These are phyloP conservation scores for Phoma sp. DNA, from an alignment of 2,329 filamentous ascomycete species.

Conservation along the genomic window DNA sequence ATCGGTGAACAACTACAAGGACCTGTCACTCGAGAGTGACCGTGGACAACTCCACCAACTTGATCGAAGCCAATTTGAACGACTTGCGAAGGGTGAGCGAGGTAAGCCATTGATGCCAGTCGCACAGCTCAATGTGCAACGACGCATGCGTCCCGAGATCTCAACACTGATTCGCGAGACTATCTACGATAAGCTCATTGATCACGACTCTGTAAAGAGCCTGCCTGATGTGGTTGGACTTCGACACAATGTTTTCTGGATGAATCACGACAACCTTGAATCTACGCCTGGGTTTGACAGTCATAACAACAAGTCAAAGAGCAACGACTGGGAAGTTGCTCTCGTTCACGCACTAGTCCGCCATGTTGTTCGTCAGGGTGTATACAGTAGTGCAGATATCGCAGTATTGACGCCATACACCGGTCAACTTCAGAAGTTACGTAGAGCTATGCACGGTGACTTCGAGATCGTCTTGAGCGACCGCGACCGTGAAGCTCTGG, in stretches of 20 bases:
- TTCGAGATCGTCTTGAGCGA: conserved; percentile 72
- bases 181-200: conserved; percentile 64
- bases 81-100: conserved; percentile 53
- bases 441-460: conserved; percentile 52
- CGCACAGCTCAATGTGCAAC: conserved; percentile 62
- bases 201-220: conserved; percentile 51
- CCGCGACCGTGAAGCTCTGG: conserved; percentile 64
- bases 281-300: conserved; percentile 20
- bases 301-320: conserved; percentile 54
- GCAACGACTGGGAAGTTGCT: conserved; percentile 67
- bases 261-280: conserved; percentile 65
- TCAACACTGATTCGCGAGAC: conserved; percentile 64
- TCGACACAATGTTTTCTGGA: conserved; percentile 64
- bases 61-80: conserved; percentile 69
- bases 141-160: conserved; percentile 71
- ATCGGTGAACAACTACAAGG: conserved; percentile 61
- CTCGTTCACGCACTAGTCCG: conserved; percentile 69
- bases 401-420: conserved; percentile 73
- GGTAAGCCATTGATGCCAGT: conserved; percentile 35
- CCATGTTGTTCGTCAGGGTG: conserved; percentile 71
- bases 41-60: conserved; percentile 61
- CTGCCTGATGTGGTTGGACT: conserved; percentile 64
- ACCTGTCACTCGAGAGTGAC: conserved; percentile 60
- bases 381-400: conserved; percentile 67
- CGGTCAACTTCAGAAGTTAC: conserved; percentile 64